phyloP scores from a whole-genome alignment of 495 filamentous ascomycete genomes.

The Durotheca rogersii region DNA sequence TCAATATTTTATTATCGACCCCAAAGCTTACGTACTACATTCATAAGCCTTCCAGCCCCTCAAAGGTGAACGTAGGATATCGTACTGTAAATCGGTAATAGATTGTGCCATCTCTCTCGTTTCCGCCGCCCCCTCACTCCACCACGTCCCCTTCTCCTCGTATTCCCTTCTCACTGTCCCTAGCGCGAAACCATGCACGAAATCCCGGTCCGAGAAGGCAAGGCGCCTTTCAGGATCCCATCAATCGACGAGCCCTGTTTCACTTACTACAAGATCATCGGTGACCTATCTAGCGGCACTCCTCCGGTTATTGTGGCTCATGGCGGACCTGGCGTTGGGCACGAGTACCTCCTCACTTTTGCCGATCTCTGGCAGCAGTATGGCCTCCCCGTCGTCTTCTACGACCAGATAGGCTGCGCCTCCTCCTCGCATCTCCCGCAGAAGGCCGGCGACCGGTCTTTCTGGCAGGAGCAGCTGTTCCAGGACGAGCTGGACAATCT shows the following conservation, averaged over 20 bases:
- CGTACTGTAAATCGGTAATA: too few species aligned
- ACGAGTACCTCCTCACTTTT: conserved; percentile 46
- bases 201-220: conserved; percentile 7
- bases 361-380: too few species aligned
- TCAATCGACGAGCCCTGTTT: conserved; percentile 19
- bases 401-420: conserved; percentile 56
- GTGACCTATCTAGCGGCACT: conserved; percentile 29
- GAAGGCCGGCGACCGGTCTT: conserved; percentile 41
- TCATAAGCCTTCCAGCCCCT: too few species aligned
- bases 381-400: conserved; percentile 49
- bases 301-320: conserved; percentile 47
- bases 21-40: too few species aligned
- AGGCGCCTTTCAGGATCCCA: conserved; percentile 10
- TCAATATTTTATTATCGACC: too few species aligned
- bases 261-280: conserved; percentile 43
- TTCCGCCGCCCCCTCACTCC: too few species aligned
- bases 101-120: too few species aligned
- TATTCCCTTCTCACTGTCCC: too few species aligned
- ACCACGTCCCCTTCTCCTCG: too few species aligned
- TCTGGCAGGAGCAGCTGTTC: conserved; percentile 54
- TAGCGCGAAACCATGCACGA: conserved; percentile 3
- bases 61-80: too few species aligned
- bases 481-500: conserved; percentile 52
- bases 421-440: conserved; percentile 47
- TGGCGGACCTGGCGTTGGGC: conserved; percentile 49